These are phyloP conservation scores for Scytalidium sp. DNA, from an alignment of 2,329 filamentous ascomycete genomes.

Conservation along the genomic window DNA sequence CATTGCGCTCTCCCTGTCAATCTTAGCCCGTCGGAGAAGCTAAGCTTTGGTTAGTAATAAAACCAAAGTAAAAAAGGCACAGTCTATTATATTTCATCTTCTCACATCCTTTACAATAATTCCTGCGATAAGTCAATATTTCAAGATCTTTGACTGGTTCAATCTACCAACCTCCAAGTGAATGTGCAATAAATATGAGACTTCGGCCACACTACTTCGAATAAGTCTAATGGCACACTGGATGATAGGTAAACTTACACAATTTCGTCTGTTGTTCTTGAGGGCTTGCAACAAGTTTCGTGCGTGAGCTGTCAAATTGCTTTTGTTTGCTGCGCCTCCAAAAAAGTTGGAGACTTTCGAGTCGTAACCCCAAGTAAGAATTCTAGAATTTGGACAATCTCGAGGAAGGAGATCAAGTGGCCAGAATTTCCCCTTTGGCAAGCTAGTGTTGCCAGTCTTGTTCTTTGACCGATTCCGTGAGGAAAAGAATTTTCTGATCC, in stretches of 20 bases:
- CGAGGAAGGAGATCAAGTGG: slow-evolving; percentile 14
- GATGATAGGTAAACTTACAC: slow-evolving; percentile 7
- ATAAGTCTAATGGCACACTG: slow-evolving; percentile 1
- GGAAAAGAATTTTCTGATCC: not conserved
- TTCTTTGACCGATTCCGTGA: not conserved
- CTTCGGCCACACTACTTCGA: slow-evolving; percentile 7
- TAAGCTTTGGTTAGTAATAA: slow-evolving; percentile 3
- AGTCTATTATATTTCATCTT: slow-evolving; percentile 3
- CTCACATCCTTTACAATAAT: slow-evolving; percentile 17
- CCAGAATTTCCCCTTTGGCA: slow-evolving; percentile 5
- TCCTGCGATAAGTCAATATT: slow-evolving; percentile 7
- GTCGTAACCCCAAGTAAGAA: slow-evolving; percentile 19
- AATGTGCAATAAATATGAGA: slow-evolving; percentile 20
- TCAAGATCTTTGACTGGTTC: not conserved
- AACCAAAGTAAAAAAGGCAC: not conserved
- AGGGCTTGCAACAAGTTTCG: slow-evolving; percentile 12
- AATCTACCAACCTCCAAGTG: slow-evolving; percentile 16
- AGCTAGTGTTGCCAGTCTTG: not conserved
- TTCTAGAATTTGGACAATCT: slow-evolving; percentile 13
- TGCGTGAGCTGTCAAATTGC: slow-evolving; percentile 12
- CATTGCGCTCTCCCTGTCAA: not conserved
- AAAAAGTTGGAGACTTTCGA: slow-evolving; percentile 17
- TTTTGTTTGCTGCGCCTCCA: slow-evolving; percentile 13
- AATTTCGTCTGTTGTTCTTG: slow-evolving; percentile 7
- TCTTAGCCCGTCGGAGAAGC: slow-evolving; percentile 10